Evolutionary conservation across 164 flowering plant genomes (phyloP), one percentile per base, ranked within the genome.

Genomic region (Dillenia turbinata): DNA sequence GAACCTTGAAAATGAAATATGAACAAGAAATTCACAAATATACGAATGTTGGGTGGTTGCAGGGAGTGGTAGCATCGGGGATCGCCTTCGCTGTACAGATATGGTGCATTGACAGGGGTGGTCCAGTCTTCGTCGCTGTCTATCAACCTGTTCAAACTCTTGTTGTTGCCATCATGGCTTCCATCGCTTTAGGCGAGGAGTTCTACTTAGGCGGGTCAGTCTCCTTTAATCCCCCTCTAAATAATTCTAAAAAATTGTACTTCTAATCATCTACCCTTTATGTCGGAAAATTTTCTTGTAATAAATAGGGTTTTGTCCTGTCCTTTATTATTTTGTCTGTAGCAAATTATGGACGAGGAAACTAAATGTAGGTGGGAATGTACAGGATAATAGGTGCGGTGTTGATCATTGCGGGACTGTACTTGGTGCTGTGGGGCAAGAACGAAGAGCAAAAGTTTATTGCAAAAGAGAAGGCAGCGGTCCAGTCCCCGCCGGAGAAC

Each of bases 81-180:
- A 85, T 95, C 1, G 99, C 99, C 12, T 95, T 91, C 65, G 97
- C 97, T 63, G 97, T 95, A 47, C 99, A 95, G 85, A 95, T 95
- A 71, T 95, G 99, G 99, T 95, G 99, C 90, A 95, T 95, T 40
- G 96, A 95, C 79, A 92, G 96, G 68, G 97, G 99, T 14, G 99
- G 99, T 76, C 99, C 99, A 0, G 97, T 95, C 59, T 95, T 95
- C 70, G 99, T 95, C 10, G 99, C 99, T 0, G 96, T 95, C 19
- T 95, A 95, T 66, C 99, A 95, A 67, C 99, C 99, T 40, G 99
- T 95, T 48, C 97, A 92, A 81, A 95, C 99, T 59, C 78, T 95
- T 9, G 97, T 95, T 54, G 99, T 95, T 65, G 99, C 99, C 16
- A 79, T 95, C 62, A 85, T 86, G 90, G 87, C 99, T 14, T 89